Conservation (phyloP, 306 rosid genomes). For the Pterocarpus santalinus region DNA sequence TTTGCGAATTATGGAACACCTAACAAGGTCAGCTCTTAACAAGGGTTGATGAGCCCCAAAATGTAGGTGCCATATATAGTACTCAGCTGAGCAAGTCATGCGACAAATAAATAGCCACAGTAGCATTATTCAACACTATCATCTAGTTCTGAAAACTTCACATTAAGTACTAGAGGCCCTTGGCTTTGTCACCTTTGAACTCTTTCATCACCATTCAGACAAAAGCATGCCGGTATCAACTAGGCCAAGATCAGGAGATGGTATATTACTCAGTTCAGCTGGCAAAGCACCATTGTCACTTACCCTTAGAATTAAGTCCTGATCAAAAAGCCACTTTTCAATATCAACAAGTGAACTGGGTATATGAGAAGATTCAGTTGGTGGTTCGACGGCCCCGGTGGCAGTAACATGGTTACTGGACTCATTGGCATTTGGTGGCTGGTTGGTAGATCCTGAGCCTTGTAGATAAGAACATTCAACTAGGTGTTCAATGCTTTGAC, state of each 20-base stretch:
- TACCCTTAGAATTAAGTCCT: conserved; percentile 40
- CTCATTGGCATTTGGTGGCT: conserved; percentile 43
- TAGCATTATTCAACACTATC: conserved; percentile 44
- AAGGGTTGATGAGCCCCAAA: conserved; percentile 31
- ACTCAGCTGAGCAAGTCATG: conserved; percentile 31
- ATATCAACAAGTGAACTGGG: conserved; percentile 35
- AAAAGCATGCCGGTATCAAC: conserved; percentile 49
- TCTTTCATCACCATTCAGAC: conserved; percentile 39
- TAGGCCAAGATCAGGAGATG: conserved; percentile 57
- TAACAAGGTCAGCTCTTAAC: conserved; percentile 38
- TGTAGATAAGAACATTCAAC: conserved; percentile 46
- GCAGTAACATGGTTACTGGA: conserved; percentile 32
- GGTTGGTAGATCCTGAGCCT: conserved; percentile 41
- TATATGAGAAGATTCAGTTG: neutral
- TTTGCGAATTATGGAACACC: conserved; percentile 23
- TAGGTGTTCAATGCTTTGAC: conserved; percentile 52
- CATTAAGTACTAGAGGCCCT: conserved; percentile 24
- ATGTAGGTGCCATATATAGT: conserved; percentile 11
- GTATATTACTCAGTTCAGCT: conserved; percentile 42
- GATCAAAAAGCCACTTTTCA: conserved; percentile 58
- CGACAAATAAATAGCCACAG: conserved; percentile 42
- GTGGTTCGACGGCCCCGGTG: conserved; percentile 22
- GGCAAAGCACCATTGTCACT: conserved; percentile 49
- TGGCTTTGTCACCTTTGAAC: conserved; percentile 22
- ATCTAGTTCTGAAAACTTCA: conserved; percentile 25